Evolutionary conservation across 164 flowering plant species (phyloP).

Genomic region (Annona cherimola): DNA sequence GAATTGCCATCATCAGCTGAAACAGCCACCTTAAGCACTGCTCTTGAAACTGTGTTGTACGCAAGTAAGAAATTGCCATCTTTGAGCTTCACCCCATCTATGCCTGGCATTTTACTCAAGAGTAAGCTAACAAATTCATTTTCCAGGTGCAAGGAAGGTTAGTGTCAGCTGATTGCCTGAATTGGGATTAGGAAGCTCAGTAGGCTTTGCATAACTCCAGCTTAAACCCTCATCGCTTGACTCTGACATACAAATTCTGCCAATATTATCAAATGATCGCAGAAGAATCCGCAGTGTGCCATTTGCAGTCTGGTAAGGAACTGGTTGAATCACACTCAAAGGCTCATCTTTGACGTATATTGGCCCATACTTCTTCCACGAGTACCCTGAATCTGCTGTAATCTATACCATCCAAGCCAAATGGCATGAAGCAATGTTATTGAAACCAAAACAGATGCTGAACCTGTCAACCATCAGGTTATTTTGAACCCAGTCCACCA

Average conservation of each 20-base stretch:
- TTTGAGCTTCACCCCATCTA: constrained; percentile 80
- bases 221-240: constrained; percentile 74
- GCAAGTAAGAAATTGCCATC: constrained; percentile 72
- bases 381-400: constrained; percentile 56
- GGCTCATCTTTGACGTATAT: constrained; percentile 46
- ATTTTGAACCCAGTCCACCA: too few relatives aligned
- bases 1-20: constrained; percentile 81
- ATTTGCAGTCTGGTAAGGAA: constrained; percentile 66
- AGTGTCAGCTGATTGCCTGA: constrained; percentile 45
- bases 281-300: constrained; percentile 68
- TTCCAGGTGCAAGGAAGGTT: neutral
- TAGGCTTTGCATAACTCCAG: constrained; percentile 71
- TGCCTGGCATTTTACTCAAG: constrained; percentile 36
- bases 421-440: neutral
- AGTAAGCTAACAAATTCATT: neutral
- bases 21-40: constrained; percentile 65
- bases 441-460: too few relatives aligned
- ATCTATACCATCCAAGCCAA: constrained; percentile 34
- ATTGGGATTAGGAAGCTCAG: constrained; percentile 82
- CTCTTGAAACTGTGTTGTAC: constrained; percentile 80
- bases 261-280: constrained; percentile 59
- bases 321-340: constrained; percentile 89
- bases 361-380: constrained; percentile 88
- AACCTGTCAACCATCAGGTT: too few relatives aligned
- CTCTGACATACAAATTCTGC: constrained; percentile 78